Evolutionary conservation across 495 filamentous ascomycete genomes (phyloP).

Genomic region (Penicillium cosmopolitanum): DNA sequence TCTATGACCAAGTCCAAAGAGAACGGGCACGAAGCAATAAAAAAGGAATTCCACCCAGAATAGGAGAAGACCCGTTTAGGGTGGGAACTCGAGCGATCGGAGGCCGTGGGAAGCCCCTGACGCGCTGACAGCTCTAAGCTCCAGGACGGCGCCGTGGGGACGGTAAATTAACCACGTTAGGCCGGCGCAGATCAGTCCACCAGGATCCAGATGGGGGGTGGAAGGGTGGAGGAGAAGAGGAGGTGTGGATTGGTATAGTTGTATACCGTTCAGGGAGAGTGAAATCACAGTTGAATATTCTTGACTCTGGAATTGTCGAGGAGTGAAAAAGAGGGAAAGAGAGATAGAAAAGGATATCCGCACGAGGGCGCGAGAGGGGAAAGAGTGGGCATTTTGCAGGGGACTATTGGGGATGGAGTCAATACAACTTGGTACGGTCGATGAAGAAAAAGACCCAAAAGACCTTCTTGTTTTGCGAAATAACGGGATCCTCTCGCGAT

Average conservation of each 20-base stretch:
- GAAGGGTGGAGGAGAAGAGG: constrained; percentile 5
- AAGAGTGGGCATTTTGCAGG: constrained; percentile 5
- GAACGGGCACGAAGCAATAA: constrained; percentile 39
- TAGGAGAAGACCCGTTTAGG: constrained; percentile 44
- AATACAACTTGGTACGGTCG: neutral
- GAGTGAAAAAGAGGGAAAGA: constrained; percentile 5
- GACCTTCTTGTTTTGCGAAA: constrained; percentile 2
- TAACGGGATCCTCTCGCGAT: constrained; percentile 4
- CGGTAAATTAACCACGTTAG: constrained; percentile 37
- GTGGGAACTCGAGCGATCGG: constrained; percentile 38
- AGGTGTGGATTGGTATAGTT: neutral
- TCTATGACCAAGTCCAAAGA: constrained; percentile 33
- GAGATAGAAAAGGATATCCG: neutral
- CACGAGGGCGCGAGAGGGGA: constrained; percentile 19
- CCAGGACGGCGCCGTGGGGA: constrained; percentile 47
- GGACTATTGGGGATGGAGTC: constrained; percentile 6
- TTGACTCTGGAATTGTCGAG: neutral
- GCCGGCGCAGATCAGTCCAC: constrained; percentile 37
- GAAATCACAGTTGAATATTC: too few relatives aligned
- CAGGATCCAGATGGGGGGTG: constrained; percentile 6
- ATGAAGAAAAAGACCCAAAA: constrained; percentile 6
- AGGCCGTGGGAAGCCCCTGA: constrained; percentile 47
- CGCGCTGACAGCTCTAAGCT: constrained; percentile 46
- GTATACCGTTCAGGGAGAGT: neutral
- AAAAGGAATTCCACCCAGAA: constrained; percentile 44